Percentiles rank a stretch among this genome's conserved stretches.
Conservation (phyloP, 495 filamentous ascomycete genomes). For the Penicillium goetzii region DNA sequence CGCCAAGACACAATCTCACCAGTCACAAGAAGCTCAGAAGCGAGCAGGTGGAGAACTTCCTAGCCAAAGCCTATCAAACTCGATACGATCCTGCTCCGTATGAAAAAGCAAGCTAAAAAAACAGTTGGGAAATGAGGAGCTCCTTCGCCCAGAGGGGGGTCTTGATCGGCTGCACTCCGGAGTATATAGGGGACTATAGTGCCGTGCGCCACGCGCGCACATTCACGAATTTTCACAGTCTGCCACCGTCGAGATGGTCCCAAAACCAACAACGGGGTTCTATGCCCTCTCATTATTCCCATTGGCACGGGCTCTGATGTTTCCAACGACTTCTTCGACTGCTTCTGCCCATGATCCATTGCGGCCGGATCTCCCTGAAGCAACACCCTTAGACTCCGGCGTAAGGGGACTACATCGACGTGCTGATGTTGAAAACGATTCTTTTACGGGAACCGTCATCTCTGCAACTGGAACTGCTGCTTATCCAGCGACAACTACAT, state of each 20-base stretch:
- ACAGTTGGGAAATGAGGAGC: neutral
- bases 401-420: neutral
- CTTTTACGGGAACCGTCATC: neutral
- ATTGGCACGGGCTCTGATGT: neutral
- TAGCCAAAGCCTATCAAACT: neutral
- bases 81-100: neutral
- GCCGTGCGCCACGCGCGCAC: neutral
- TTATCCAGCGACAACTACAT: neutral
- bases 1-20: constrained; percentile 3
- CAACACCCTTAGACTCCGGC: neutral
- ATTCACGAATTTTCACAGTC: neutral
- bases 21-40: neutral
- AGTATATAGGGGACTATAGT: constrained; percentile 8
- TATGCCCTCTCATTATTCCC: constrained; percentile 9
- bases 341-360: constrained; percentile 9
- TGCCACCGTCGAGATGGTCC: neutral
- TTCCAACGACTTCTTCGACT: neutral
- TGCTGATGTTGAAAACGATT: neutral
- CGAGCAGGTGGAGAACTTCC: constrained; percentile 1
- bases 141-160: neutral
- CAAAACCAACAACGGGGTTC: neutral
- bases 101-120: constrained; percentile 3
- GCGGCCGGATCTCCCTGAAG: constrained; percentile 8
- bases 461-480: neutral
- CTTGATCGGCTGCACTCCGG: neutral